A percentile compares a stretch with the other conserved stretches of the same genome.
Conservation (phyloP, 2,329 filamentous ascomycete genomes). For the Phyllosticta capitalensis region DNA sequence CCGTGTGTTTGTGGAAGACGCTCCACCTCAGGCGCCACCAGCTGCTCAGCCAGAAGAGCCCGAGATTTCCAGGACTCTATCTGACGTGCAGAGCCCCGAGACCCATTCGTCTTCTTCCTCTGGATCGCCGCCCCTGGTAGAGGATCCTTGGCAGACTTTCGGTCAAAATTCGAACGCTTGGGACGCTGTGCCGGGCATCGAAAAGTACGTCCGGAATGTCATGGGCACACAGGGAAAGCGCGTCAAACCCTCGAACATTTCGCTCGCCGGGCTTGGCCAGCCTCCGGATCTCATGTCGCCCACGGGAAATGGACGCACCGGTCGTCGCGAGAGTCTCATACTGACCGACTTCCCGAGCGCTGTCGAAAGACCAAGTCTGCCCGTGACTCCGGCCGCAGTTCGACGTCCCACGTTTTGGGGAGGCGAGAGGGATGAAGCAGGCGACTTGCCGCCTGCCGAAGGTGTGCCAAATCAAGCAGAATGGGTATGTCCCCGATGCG, state of each 20-base stretch:
- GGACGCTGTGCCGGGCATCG: constrained; percentile 85
- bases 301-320: constrained; percentile 20
- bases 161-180: constrained; percentile 70
- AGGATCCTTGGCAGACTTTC: constrained; percentile 64
- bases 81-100: background rate
- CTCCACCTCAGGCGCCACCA: constrained; percentile 20
- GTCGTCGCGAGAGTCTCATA: constrained; percentile 49
- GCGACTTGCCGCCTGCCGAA: constrained; percentile 61
- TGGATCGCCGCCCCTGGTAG: constrained; percentile 22
- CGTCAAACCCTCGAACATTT: constrained; percentile 29
- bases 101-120: constrained; percentile 12
- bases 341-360: constrained; percentile 83
- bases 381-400: constrained; percentile 80
- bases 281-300: constrained; percentile 25
- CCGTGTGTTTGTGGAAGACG: constrained; percentile 56
- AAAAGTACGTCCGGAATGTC: constrained; percentile 72
- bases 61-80: background rate
- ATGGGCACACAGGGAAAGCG: constrained; percentile 50
- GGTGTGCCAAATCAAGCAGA: constrained; percentile 81
- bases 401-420: constrained; percentile 60
- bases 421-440: constrained; percentile 45
- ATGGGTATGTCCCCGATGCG: constrained; percentile 67
- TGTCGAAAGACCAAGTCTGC: constrained; percentile 73
- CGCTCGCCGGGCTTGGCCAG: constrained; percentile 21
- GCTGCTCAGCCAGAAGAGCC: constrained; percentile 10